Evolutionary conservation across 2,329 filamentous ascomycete genomes (phyloP).

Genomic region (Arachnomyces sp.): DNA sequence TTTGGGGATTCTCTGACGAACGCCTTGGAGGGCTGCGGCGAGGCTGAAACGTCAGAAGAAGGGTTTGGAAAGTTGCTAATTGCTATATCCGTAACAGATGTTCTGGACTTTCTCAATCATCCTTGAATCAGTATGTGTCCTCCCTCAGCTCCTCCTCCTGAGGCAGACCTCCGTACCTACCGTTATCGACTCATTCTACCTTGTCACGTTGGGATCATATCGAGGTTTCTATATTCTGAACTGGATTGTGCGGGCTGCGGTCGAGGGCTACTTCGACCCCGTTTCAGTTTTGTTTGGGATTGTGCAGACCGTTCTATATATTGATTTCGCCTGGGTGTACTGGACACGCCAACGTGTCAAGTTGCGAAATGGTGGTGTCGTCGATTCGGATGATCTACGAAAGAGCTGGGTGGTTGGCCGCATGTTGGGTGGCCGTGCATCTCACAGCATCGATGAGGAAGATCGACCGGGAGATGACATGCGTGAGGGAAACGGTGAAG

Average conservation of each 20-base stretch:
- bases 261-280: constrained; percentile 54
- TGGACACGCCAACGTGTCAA: constrained; percentile 89
- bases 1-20: too few species aligned
- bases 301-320: constrained; percentile 79
- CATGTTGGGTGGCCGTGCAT: constrained; percentile 53
- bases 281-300: constrained; percentile 78
- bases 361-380: constrained; percentile 75
- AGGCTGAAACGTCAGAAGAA: background rate
- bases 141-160: constrained; percentile 83
- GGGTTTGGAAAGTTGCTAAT: background rate
- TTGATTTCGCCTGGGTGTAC: constrained; percentile 97
- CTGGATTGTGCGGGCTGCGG: constrained; percentile 68
- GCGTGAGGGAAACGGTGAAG: constrained; percentile 18
- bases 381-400: constrained; percentile 80
- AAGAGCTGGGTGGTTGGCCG: constrained; percentile 75
- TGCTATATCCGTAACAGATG: constrained; percentile 44
- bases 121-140: constrained; percentile 81
- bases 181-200: constrained; percentile 94
- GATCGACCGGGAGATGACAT: constrained; percentile 24
- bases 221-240: constrained; percentile 84
- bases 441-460: constrained; percentile 30
- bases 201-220: constrained; percentile 78
- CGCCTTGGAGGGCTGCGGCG: background rate
- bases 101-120: constrained; percentile 85
- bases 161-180: constrained; percentile 93